Conservation (phyloP, 2,329 filamentous ascomycete species). For the Malbranchea cinnamomea region DNA sequence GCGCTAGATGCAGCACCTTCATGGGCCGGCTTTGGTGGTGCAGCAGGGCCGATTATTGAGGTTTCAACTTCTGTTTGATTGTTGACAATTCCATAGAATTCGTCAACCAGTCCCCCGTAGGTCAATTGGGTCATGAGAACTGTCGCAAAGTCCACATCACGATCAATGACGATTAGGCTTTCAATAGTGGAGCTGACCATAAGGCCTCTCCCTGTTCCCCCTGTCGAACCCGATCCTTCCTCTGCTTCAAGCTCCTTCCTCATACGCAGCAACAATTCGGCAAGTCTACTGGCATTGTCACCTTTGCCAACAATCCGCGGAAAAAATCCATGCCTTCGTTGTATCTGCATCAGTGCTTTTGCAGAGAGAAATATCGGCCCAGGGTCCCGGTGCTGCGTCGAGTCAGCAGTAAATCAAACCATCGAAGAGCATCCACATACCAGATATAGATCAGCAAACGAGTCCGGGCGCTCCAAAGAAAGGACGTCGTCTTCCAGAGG, state of each 20-base stretch:
- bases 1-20: conserved; percentile 41
- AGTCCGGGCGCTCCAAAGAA: conserved; percentile 76
- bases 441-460: conserved; percentile 77
- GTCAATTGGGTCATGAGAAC: conserved; percentile 86
- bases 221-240: conserved; percentile 45
- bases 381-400: conserved; percentile 58
- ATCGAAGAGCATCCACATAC: conserved; percentile 27
- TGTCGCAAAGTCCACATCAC: conserved; percentile 87
- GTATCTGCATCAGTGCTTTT: conserved; percentile 84
- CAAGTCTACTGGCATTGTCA: conserved; percentile 77
- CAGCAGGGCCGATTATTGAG: conserved; percentile 64
- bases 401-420: conserved; percentile 3
- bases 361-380: conserved; percentile 81
- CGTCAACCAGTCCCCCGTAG: conserved; percentile 90
- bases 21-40: conserved; percentile 38
- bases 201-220: conserved; percentile 45
- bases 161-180: conserved; percentile 85
- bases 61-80: conserved; percentile 90
- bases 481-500: conserved; percentile 82
- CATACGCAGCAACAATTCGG: conserved; percentile 79
- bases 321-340: conserved; percentile 83
- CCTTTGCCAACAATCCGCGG: conserved; percentile 91
- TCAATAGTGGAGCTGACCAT: conserved; percentile 79
- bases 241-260: conserved; percentile 80
- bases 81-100: conserved; percentile 79